phyloP scores from a whole-genome alignment of 176 grass and related monocot genomes.

The Poa pratensis region DNA sequence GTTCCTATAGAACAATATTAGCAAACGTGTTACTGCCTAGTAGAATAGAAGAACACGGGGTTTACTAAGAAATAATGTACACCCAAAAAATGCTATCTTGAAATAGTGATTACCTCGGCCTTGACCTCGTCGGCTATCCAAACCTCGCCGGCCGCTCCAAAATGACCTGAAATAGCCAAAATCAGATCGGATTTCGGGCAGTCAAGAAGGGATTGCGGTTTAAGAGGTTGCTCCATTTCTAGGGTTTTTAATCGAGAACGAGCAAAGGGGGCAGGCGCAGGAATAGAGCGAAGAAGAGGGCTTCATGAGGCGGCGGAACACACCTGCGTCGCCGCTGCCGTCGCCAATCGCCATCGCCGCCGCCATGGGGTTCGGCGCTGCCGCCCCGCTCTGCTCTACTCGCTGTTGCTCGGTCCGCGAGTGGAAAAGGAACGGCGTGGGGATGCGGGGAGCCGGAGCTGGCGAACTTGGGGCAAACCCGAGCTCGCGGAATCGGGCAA shows the following conservation, averaged over 20 bases:
- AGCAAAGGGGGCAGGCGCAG: background rate
- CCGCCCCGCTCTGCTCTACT: background rate
- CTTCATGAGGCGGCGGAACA: background rate
- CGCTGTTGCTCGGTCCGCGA: background rate
- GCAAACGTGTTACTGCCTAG: background rate
- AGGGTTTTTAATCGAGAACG: background rate
- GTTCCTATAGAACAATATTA: background rate
- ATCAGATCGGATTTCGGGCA: background rate
- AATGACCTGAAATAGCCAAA: constrained; percentile 8
- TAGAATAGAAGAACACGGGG: background rate
- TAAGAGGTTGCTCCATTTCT: background rate
- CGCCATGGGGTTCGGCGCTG: background rate
- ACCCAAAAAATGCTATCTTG: background rate
- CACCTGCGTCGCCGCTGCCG: constrained; percentile 11
- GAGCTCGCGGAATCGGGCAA: too few relatives aligned
- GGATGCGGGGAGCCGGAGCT: background rate
- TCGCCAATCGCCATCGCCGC: background rate
- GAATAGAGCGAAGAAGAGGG: background rate
- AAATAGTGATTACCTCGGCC: background rate
- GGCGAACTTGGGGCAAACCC: background rate
- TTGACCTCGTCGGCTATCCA: background rate
- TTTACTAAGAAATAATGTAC: background rate
- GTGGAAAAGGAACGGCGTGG: background rate
- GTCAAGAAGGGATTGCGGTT: background rate
- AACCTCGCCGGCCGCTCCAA: background rate